phyloP scores from a whole-genome alignment of 78 protist genomes.

The Guillardia theta region DNA sequence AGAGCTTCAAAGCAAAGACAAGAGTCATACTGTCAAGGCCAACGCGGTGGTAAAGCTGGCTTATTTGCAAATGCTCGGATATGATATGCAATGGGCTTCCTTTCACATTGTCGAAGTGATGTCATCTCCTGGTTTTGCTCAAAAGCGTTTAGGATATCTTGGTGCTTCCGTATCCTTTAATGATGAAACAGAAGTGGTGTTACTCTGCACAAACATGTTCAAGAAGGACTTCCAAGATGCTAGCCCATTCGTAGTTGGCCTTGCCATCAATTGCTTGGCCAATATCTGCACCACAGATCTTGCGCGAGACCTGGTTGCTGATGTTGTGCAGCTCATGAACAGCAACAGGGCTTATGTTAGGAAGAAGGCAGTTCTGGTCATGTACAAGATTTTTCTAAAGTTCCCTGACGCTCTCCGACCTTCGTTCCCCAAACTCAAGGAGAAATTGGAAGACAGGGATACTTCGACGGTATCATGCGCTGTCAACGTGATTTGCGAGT shows the following conservation, averaged over 20 bases:
- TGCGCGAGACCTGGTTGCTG: conserved; percentile 89
- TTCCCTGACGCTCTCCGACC: conserved; percentile 95
- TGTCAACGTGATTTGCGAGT: conserved; percentile 92
- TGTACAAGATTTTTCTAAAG: conserved; percentile 82
- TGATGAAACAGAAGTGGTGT: conserved; percentile 85
- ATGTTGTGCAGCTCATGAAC: conserved; percentile 71
- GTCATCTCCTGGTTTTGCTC: conserved; percentile 71
- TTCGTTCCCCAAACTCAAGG: conserved; percentile 87
- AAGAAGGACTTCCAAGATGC: conserved; percentile 79
- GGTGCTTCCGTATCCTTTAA: conserved; percentile 85
- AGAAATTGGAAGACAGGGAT: conserved; percentile 86
- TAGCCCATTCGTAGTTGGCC: conserved; percentile 75
- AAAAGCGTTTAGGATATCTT: conserved; percentile 89
- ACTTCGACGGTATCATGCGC: conserved; percentile 74
- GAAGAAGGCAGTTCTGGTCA: conserved; percentile 75
- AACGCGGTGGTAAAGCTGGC: conserved; percentile 85
- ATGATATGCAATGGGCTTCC: conserved; percentile 88
- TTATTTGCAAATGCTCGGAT: conserved; percentile 94
- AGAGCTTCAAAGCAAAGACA: conserved; percentile 68
- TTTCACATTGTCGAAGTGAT: conserved; percentile 93
- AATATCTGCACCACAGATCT: conserved; percentile 88
- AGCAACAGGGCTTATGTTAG: conserved; percentile 79
- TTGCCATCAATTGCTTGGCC: conserved; percentile 86
- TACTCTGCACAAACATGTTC: conserved; percentile 88
- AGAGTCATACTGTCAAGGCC: conserved; percentile 69